These are phyloP conservation scores for Aspergillus wentii DNA, from an alignment of 495 filamentous ascomycete species.

Conservation along the genomic window DNA sequence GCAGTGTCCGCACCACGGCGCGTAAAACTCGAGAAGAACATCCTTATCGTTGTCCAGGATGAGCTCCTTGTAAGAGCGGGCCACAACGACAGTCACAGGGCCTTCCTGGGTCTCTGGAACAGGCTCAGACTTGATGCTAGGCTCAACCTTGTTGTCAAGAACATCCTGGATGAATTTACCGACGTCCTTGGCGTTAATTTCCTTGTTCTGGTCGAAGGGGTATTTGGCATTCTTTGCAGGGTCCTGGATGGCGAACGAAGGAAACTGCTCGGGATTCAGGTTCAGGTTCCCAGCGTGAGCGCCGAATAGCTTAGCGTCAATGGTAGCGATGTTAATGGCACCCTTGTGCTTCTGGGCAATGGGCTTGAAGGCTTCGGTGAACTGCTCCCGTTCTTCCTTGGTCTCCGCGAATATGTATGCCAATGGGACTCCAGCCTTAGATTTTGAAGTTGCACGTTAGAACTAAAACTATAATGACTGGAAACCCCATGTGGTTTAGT, in stretches of 20 bases:
- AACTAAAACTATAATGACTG: too few species aligned
- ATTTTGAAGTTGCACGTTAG: constrained; percentile 4
- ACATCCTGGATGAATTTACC: constrained; percentile 85
- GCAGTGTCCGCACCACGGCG: constrained; percentile 99
- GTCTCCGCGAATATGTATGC: constrained; percentile 98
- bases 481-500: too few species aligned
- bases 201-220: constrained; percentile 82
- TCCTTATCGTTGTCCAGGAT: constrained; percentile 95
- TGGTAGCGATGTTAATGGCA: constrained; percentile 92
- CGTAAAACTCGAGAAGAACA: constrained; percentile 97
- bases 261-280: constrained; percentile 91
- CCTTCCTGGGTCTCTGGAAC: constrained; percentile 94
- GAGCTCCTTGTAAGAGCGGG: constrained; percentile 87
- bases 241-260: constrained; percentile 97
- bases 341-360: constrained; percentile 63
- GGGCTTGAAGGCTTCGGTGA: constrained; percentile 57
- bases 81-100: constrained; percentile 82
- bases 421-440: constrained; percentile 78
- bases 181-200: constrained; percentile 70
- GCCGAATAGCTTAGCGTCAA: constrained; percentile 92
- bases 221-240: constrained; percentile 95
- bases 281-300: constrained; percentile 96
- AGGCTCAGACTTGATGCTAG: constrained; percentile 97
- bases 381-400: constrained; percentile 76
- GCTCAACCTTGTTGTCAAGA: constrained; percentile 79